Evolutionary conservation across 2,329 filamentous ascomycete species (phyloP).

Genomic region (Ophiognomonia clavigignenti-juglandacearum): DNA sequence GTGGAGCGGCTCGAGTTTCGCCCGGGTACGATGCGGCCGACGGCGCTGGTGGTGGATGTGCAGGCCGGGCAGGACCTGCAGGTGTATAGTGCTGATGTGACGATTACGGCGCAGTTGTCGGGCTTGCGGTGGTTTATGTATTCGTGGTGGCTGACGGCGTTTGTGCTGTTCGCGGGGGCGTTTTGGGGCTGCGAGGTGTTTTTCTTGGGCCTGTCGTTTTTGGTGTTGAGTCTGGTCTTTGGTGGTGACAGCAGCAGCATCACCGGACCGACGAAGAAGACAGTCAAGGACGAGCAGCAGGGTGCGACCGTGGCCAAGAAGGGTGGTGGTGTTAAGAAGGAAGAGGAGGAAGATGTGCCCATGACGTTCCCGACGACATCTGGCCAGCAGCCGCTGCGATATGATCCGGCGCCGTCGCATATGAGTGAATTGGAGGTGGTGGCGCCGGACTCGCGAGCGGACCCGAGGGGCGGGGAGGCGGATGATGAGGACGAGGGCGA

Average conservation of each 20-base stretch:
- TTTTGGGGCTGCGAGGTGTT: slow-evolving; percentile 78
- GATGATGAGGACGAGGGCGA: slow-evolving; percentile 23
- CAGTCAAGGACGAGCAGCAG: slow-evolving; percentile 31
- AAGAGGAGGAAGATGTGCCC: slow-evolving; percentile 11
- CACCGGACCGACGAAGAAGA: slow-evolving; percentile 18
- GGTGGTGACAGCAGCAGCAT: slow-evolving; percentile 14
- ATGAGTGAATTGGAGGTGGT: neutral
- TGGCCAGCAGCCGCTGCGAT: slow-evolving; percentile 14
- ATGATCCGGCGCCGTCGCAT: slow-evolving; percentile 22
- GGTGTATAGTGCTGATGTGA: slow-evolving; percentile 66
- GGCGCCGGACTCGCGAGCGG: slow-evolving; percentile 21
- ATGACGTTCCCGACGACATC: slow-evolving; percentile 16
- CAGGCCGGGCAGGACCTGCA: slow-evolving; percentile 67
- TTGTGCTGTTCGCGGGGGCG: slow-evolving; percentile 59
- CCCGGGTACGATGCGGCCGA: slow-evolving; percentile 34
- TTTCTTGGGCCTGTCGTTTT: slow-evolving; percentile 63
- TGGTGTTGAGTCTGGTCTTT: slow-evolving; percentile 39
- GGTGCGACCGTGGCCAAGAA: too few species aligned
- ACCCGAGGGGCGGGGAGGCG: slow-evolving; percentile 33
- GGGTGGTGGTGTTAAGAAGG: slow-evolving; percentile 9
- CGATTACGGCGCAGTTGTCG: slow-evolving; percentile 68
- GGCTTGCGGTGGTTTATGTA: slow-evolving; percentile 86
- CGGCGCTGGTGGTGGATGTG: slow-evolving; percentile 55
- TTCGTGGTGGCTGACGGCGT: slow-evolving; percentile 67
- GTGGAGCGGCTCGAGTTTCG: slow-evolving; percentile 68